Base-by-base conservation (phyloP, 768 basidiomycete genomes). In the Boletus coccyginus region DNA sequence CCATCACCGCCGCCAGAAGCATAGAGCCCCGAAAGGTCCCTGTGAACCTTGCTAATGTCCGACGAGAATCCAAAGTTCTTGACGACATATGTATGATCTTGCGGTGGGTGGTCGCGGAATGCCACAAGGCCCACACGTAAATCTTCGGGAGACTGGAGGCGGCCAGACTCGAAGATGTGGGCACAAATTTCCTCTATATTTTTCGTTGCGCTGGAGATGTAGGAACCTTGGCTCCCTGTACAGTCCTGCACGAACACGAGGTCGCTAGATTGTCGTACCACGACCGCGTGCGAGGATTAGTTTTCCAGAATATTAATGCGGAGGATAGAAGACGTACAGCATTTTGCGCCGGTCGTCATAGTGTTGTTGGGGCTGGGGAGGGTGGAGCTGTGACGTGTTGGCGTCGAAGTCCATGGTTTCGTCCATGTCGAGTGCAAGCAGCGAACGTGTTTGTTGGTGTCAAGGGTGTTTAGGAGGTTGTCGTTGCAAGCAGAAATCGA, bases 101-200 rank as follows among this genome's bases (percentile, higher is more conserved):
- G 95, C 16, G 95, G 95, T 27, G 95, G 95, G 68, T 98, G 93
- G 75, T 98, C 95, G 58, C 96, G 85, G 75, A 95, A 98, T 41
- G 94, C 94, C 61, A 98, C 82, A 56, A 98, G 81, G 56, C 95
- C 97, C 40, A 98, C 86, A 59, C 93, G 85, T 21, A 96, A 82
- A 71, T 97, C 95, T 66, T 96, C 94, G 44, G 78, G 82, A 53
- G 82, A 77, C 68, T 90, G 87, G n/a, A 98, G 83, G 66, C 89
- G 90, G 41, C 94, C 94, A 24, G 93, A 94, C 74, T 94, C 89
- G 74, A 92, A 92, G 61, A 98, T 98, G 74, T 91, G 87, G 46
- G 88, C 89, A 69, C 91, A 95, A 67, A 98, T 98, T 69, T 90
- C 83, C 67, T 94, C 90, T 73, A 98, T 96, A 73, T 98, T 98